Evolutionary conservation across 208 protist species (phyloP).

Genomic region (Acanthamoeba healyi): DNA sequence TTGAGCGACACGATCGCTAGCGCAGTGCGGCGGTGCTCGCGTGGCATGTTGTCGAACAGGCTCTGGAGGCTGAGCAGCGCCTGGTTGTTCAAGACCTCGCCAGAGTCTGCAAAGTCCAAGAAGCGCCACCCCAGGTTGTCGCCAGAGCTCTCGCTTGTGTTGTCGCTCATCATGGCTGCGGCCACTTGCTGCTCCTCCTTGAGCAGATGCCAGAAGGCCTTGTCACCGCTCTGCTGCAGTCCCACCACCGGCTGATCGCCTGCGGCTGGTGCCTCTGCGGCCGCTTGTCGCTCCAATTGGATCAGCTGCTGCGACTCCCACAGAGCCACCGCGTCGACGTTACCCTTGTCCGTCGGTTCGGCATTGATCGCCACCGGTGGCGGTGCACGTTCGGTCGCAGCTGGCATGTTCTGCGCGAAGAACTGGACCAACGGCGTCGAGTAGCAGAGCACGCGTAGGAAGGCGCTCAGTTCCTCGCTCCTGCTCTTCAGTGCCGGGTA

Average conservation of each 20-base stretch:
- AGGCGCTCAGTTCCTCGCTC: not conserved
- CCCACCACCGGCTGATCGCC: no score
- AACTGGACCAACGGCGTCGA: not conserved
- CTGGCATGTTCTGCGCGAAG: not conserved
- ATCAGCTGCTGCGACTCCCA: slow-evolving; percentile 1
- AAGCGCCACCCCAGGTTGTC: not conserved
- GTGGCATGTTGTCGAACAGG: slow-evolving; percentile 5
- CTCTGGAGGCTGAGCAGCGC: slow-evolving; percentile 20
- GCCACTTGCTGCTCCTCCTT: not conserved
- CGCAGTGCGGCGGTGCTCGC: not conserved
- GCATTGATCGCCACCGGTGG: no score
- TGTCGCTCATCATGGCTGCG: not conserved
- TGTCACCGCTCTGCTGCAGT: not conserved
- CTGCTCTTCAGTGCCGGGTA: not conserved
- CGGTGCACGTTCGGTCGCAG: not conserved
- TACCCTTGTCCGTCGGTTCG: not conserved
- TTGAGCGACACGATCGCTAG: not conserved
- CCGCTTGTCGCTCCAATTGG: not conserved
- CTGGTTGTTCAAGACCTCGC: not conserved
- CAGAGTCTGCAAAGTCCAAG: not conserved
- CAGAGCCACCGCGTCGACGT: not conserved
- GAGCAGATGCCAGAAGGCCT: not conserved
- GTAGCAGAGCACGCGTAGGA: not conserved
- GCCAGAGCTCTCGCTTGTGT: not conserved
- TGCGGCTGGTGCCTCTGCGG: not conserved